Percentiles rank a stretch among this genome's conserved stretches.
phyloP scores from a whole-genome alignment of 768 basidiomycete species.

The Tricholoma hemisulphureum region DNA sequence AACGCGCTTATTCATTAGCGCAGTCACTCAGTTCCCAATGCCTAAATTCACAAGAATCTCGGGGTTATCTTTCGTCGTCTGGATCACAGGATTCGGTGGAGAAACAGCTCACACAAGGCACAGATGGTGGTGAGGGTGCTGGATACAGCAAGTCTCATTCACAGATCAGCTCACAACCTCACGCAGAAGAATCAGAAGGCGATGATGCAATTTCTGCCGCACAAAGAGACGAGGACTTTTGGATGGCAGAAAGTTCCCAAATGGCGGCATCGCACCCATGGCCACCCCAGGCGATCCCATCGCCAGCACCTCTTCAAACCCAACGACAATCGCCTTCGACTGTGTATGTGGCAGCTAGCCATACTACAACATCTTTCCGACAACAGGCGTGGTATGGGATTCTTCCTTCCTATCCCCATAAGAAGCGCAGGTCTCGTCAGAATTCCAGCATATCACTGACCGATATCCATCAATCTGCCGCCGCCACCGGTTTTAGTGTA shows the following conservation, averaged over 20 bases:
- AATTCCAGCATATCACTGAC: not conserved
- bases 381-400: conserved; percentile 37
- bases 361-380: conserved; percentile 16
- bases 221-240: not conserved
- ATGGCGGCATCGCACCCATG: not conserved
- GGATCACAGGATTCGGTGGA: conserved; percentile 45
- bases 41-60: conserved; percentile 3
- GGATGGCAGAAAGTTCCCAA: not conserved
- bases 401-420: conserved; percentile 6
- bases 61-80: conserved; percentile 28
- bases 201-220: not conserved
- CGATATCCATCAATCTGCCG: not conserved
- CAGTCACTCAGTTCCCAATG: not conserved
- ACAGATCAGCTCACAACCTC: not conserved
- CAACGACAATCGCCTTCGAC: not conserved
- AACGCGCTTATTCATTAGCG: not conserved
- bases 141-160: not conserved
- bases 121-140: conserved; percentile 17
- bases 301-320: not conserved
- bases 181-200: not conserved
- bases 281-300: not conserved
- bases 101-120: conserved; percentile 46
- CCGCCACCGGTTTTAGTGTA: not conserved
- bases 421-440: not conserved
- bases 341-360: not conserved